Base-by-base conservation (phyloP, 2,329 filamentous ascomycete genomes). In the Aspergillus sergii region DNA sequence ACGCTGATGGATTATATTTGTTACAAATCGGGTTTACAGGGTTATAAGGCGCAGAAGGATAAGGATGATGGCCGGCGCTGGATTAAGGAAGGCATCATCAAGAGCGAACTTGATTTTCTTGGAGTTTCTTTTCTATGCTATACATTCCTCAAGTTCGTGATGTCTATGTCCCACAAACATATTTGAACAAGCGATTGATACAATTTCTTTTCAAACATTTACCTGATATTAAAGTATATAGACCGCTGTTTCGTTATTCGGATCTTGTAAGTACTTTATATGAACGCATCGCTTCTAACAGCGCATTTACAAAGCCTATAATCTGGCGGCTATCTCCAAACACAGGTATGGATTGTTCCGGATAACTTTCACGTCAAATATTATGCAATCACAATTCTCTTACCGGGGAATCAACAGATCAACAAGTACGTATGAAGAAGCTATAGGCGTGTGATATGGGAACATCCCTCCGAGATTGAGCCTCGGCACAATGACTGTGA, bases 21-120 rank as follows among this genome's bases (percentile, higher is more conserved):
- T 55, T 55, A 34, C 39, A 32, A 26, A 26, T 21, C n/a, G 21
- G 30, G 16, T 39, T 39, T 39, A 55, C 51, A 23, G 51, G 51
- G 26, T 39, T 55, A 36, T 19, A 26, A 16, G 51, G 51, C 51
- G 51, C 32, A 55, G 48, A 32, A 32, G 51, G 51, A 26, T 3
- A 23, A 36, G 51, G 34, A 55, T 55, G 51, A 39, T 55, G 32
- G 21, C 51, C 36, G 51, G 51, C 32, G 32, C 51, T 55, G 51
- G 32, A 14, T 23, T 55, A 55, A 2, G 11, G 48, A 21, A 12
- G n/a, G 34, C 34, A 55, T 55, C 32, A 39, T 41, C 32, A 26
- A 39, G 51, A 55, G 51, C 51, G 51, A 36, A n/a, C n/a, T 39
- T 55, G 51, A 9, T 23, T 19, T 23, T 28, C 11, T 39, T 55